Conservation (phyloP, 2,329 filamentous ascomycete species). For the Sporothrix brunneoviolacea region DNA sequence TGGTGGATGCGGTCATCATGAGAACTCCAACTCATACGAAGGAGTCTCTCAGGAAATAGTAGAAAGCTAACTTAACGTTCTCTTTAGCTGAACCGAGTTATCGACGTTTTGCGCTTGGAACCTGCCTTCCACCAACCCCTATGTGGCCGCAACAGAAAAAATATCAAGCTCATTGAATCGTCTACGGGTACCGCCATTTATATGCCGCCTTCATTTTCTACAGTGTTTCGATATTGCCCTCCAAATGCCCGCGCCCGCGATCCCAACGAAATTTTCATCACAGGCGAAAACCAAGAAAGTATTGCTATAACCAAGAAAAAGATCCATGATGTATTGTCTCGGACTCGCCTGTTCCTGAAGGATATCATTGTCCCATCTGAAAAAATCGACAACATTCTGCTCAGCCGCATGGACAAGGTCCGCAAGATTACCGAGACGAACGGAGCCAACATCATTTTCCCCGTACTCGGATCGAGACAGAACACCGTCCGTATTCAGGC, state of each 20-base stretch:
- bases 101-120: conserved; percentile 77
- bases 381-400: conserved; percentile 91
- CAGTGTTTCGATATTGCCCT: conserved; percentile 84
- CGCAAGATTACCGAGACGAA: conserved; percentile 97
- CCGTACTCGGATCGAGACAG: conserved; percentile 76
- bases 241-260: conserved; percentile 73
- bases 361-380: conserved; percentile 82
- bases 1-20: too few species aligned
- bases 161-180: conserved; percentile 96
- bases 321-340: conserved; percentile 75
- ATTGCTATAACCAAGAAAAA: conserved; percentile 88
- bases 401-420: conserved; percentile 89
- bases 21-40: too few species aligned
- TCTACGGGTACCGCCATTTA: conserved; percentile 95
- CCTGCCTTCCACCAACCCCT: conserved; percentile 84
- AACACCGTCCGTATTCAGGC: conserved; percentile 86
- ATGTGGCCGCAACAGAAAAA: conserved; percentile 89
- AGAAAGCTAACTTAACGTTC: too few species aligned
- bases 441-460: conserved; percentile 90
- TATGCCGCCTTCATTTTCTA: conserved; percentile 89
- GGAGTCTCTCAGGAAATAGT: too few species aligned
- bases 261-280: conserved; percentile 90
- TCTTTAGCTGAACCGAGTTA: conserved; percentile 60
- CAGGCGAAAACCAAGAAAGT: conserved; percentile 75
- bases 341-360: conserved; percentile 81